phyloP scores from a whole-genome alignment of 148 eudicot genomes.

The Chenopodium berlandieri region DNA sequence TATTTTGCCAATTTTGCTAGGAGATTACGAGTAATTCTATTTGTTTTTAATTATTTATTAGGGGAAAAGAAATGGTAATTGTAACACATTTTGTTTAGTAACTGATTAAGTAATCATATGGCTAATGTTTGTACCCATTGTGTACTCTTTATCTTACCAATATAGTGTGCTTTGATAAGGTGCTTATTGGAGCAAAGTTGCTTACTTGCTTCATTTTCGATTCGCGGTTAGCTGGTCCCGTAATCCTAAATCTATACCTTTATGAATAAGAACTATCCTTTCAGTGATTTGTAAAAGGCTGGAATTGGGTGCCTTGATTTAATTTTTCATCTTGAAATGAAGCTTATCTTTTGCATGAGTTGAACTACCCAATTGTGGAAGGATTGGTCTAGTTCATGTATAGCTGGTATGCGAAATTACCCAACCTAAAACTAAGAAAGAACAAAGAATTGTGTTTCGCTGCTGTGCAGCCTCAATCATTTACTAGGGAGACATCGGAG shows the following conservation, averaged over 20 bases:
- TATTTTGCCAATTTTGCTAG: constrained; percentile 1
- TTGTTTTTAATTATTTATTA: neutral
- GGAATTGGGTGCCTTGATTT: neutral
- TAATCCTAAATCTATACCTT: neutral
- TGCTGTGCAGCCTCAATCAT: neutral
- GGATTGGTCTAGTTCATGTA: neutral
- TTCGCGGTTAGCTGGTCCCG: neutral
- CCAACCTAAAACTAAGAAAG: neutral
- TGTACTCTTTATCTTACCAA: neutral
- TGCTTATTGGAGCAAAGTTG: neutral
- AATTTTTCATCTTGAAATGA: neutral
- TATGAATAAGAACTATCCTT: too few relatives aligned
- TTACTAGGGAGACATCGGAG: neutral
- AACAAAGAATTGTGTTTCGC: neutral
- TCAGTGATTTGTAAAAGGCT: neutral
- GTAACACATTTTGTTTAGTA: neutral
- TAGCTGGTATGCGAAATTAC: neutral
- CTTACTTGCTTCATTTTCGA: neutral
- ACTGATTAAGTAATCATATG: neutral
- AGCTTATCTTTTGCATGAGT: neutral
- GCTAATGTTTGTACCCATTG: neutral
- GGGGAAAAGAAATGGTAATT: too few relatives aligned
- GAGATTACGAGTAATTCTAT: neutral
- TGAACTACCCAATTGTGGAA: neutral
- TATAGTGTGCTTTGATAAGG: neutral